phyloP scores from a whole-genome alignment of 768 basidiomycete species.

The Tricholoma furcatifolium region DNA sequence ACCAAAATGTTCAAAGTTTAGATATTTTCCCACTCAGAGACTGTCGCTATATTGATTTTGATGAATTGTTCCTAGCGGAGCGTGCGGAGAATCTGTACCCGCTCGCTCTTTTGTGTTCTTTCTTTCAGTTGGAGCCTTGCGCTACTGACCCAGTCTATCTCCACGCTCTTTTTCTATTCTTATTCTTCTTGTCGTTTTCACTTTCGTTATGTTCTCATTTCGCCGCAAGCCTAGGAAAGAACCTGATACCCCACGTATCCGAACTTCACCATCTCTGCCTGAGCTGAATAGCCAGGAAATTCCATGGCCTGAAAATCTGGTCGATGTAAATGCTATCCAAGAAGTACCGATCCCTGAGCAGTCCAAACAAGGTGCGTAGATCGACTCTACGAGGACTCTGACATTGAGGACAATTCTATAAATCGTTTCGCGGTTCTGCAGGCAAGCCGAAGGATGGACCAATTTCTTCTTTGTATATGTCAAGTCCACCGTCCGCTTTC shows the following conservation, averaged over 20 bases:
- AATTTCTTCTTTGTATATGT: conserved; percentile 74
- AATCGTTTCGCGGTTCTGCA: conserved; percentile 67
- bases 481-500: conserved; percentile 60
- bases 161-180: conserved; percentile 20
- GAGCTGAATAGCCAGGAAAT: conserved; percentile 73
- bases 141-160: conserved; percentile 8
- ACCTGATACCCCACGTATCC: conserved; percentile 48
- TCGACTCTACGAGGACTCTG: conserved; percentile 57
- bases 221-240: conserved; percentile 65
- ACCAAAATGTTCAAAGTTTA: conserved; percentile 11
- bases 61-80: conserved; percentile 14
- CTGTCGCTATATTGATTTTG: conserved; percentile 7
- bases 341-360: conserved; percentile 39
- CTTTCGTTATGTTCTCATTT: conserved; percentile 67
- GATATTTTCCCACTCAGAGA: conserved; percentile 18
- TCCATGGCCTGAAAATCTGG: conserved; percentile 82
- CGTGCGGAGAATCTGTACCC: conserved; percentile 9
- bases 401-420: conserved; percentile 74
- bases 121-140: conserved; percentile 7
- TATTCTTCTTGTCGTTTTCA: conserved; percentile 17
- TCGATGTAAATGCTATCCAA: conserved; percentile 68
- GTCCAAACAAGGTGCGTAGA: conserved; percentile 65
- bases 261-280: conserved; percentile 79
- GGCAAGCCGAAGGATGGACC: conserved; percentile 45
- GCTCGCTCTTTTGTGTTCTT: neutral